A percentile compares a stretch with the other conserved stretches of the same genome.
phyloP scores from a whole-genome alignment of 2,329 filamentous ascomycete genomes.

The Bipolaris victoriae region DNA sequence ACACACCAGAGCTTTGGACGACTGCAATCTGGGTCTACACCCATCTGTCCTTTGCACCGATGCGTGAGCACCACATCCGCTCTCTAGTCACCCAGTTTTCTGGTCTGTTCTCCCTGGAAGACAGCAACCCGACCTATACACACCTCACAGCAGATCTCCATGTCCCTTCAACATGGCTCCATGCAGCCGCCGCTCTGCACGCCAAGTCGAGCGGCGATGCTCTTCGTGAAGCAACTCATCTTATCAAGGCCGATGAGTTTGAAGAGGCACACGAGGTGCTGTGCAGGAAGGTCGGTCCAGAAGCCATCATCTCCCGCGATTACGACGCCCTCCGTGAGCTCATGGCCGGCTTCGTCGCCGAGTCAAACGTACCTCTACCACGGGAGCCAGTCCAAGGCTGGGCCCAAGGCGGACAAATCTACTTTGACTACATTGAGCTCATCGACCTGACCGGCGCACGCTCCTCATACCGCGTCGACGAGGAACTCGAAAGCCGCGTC shows the following conservation, averaged over 20 bases:
- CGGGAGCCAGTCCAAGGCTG: slow-evolving; percentile 68
- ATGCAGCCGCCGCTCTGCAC: slow-evolving; percentile 83
- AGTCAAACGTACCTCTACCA: slow-evolving; percentile 36
- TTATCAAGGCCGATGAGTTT: slow-evolving; percentile 77
- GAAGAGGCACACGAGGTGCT: slow-evolving; percentile 86
- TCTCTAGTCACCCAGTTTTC: slow-evolving; percentile 67
- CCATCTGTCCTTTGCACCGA: slow-evolving; percentile 69
- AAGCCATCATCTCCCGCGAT: slow-evolving; percentile 80
- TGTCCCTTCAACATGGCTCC: slow-evolving; percentile 80
- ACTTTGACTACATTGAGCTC: slow-evolving; percentile 66
- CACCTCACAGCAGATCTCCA: slow-evolving; percentile 68
- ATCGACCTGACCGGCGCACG: slow-evolving; percentile 47
- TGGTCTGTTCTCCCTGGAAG: slow-evolving; percentile 64
- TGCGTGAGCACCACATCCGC: slow-evolving; percentile 75
- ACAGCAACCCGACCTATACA: slow-evolving; percentile 62
- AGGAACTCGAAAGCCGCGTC: slow-evolving; percentile 41
- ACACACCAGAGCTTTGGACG: slow-evolving; percentile 45
- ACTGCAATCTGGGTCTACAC: slow-evolving; percentile 75
- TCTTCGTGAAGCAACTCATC: slow-evolving; percentile 63
- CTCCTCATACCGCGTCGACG: slow-evolving; percentile 38
- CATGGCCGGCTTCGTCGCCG: slow-evolving; percentile 69
- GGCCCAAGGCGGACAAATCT: slow-evolving; percentile 80
- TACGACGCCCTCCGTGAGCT: slow-evolving; percentile 72
- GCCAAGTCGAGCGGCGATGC: slow-evolving; percentile 76
- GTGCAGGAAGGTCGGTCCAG: slow-evolving; percentile 78